Conservation (phyloP, 2,329 filamentous ascomycete species). For the Diaporthe citri region DNA sequence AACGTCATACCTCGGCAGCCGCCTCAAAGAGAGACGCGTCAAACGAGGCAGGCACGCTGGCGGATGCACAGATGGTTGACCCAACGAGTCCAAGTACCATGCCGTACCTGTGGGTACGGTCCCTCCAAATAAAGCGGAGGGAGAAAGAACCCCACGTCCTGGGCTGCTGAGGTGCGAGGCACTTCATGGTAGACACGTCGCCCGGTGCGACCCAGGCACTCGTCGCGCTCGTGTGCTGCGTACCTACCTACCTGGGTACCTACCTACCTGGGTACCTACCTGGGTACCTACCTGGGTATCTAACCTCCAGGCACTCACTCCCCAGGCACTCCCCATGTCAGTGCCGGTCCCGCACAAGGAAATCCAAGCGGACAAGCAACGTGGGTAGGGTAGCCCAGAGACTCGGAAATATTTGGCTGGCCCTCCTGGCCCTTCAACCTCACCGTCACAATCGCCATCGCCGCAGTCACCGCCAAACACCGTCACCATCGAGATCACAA, state of each 20-base stretch:
- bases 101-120: background rate
- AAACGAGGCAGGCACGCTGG: background rate
- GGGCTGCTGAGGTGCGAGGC: too few relatives aligned
- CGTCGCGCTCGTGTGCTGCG: background rate
- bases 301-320: background rate
- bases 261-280: background rate
- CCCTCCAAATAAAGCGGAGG: background rate
- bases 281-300: background rate
- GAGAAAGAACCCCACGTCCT: background rate
- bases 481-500: background rate
- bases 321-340: background rate
- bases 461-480: background rate
- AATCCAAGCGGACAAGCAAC: background rate
- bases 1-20: slow-evolving; percentile 28
- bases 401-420: background rate
- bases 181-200: too few relatives aligned
- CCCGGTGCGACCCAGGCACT: background rate
- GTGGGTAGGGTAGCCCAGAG: background rate
- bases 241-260: background rate
- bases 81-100: background rate
- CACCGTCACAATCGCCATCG: background rate
- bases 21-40: background rate
- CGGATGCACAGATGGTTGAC: background rate
- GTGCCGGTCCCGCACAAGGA: too few relatives aligned
- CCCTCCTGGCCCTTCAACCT: background rate